Conservation (phyloP, 2,329 filamentous ascomycete species). For the Venturia aucupariae region DNA sequence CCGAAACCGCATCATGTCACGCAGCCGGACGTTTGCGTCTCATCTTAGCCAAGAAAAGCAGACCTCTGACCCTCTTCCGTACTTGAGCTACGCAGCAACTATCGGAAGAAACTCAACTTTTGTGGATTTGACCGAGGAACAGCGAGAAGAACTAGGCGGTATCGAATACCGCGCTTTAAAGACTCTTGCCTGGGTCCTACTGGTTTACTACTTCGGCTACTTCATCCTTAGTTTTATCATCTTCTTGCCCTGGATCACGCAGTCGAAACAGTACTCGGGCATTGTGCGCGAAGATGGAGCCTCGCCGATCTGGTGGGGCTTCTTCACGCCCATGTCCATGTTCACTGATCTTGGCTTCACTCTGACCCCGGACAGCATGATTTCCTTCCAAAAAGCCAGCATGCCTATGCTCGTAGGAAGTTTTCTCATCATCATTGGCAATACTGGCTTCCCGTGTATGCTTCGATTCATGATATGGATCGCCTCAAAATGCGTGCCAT, state of each 20-base stretch:
- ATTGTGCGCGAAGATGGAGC: slow-evolving; percentile 55
- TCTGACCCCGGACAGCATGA: slow-evolving; percentile 88
- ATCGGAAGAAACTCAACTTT: slow-evolving; percentile 91
- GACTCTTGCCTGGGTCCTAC: slow-evolving; percentile 67
- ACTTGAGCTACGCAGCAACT: slow-evolving; percentile 89
- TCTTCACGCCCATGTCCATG: slow-evolving; percentile 78
- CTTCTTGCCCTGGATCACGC: slow-evolving; percentile 71
- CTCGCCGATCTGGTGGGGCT: slow-evolving; percentile 75
- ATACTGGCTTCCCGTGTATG: slow-evolving; percentile 93
- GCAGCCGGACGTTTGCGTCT: slow-evolving; percentile 47
- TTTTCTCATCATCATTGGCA: slow-evolving; percentile 88
- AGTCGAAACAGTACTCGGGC: slow-evolving; percentile 51
- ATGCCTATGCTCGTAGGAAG: slow-evolving; percentile 68
- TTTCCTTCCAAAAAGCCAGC: slow-evolving; percentile 69
- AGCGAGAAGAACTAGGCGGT: slow-evolving; percentile 88
- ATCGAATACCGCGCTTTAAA: slow-evolving; percentile 94
- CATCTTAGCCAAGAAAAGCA: slow-evolving; percentile 49
- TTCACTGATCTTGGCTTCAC: slow-evolving; percentile 96
- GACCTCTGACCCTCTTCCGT: slow-evolving; percentile 57
- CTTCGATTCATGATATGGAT: slow-evolving; percentile 88
- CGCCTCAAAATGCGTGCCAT: slow-evolving; percentile 56
- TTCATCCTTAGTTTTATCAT: slow-evolving; percentile 66
- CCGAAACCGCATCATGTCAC: slow-evolving; percentile 18
- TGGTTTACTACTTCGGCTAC: slow-evolving; percentile 72
- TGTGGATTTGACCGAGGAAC: slow-evolving; percentile 75